Evolutionary conservation across 2,329 filamentous ascomycete genomes (phyloP), one percentile per base, ranked within the genome.

Genomic region (Scytalidium lignicola): DNA sequence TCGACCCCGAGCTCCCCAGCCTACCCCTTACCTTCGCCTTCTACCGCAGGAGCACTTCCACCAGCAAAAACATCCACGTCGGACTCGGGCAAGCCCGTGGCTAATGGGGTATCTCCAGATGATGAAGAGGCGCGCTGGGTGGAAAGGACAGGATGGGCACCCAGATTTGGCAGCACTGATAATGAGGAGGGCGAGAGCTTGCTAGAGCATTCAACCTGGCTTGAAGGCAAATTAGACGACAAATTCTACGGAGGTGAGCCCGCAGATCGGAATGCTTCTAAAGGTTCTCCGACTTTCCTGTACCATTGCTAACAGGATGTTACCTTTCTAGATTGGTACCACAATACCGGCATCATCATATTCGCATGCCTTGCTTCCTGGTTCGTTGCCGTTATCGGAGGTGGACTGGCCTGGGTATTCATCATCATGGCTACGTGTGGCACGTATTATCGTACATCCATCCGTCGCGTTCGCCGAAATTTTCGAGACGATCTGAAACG

Each of bases 381-480:
- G 91, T 76, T 96, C 3, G 77, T 96, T 32, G 92, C 91, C 23
- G 76, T 92, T 18, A 74, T 99, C 9, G 93, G 95, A 41, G 93
- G 93, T 52, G 93, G 93, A 19, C 76, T 99, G 13, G 91, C 82
- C 51, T 99, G 92, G 92, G 77, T 99, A 54, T 86, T 96, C 61
- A 80, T 97, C 57, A 78, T 99, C 65, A 96, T 97, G 88, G 88
- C 90, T 20, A 73, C 82, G 56, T 97, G 93, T 70, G 86, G 85
- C 47, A 97, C 93, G 47, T 99, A 97, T 74, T 99, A 99, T 69
- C 83, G 93, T 54, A 99, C 93, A 23, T 99, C 93, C 2, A 80
- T 96, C 56, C 89, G 92, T 56, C 85, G 93, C 55, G 90, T 97
- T 52, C 86, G 93, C 59, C 85, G 93, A 58, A 99, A 99, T 68